Conservation (phyloP, 352 stramenopile genomes). For the Globisporangium perplexum region DNA sequence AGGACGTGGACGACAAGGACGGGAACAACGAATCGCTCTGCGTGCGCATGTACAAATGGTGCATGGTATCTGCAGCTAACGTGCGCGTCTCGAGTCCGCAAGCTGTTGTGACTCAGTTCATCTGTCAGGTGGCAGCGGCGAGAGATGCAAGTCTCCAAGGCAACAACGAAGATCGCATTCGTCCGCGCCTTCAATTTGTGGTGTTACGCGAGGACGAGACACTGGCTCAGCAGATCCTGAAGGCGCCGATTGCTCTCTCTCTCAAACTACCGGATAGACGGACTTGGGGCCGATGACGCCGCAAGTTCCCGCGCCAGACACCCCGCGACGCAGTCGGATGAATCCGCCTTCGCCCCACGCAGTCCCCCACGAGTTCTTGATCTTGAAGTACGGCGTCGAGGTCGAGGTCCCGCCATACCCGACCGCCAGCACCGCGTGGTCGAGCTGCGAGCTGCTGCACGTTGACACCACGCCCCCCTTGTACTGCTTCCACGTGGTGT, state of each 20-base stretch:
- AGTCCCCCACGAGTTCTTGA: constrained; percentile 97
- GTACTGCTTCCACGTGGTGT: constrained; percentile 98
- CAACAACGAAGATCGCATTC: no score
- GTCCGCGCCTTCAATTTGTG: no score
- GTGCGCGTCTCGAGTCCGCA: no score
- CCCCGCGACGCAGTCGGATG: constrained; percentile 90
- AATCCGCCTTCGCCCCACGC: constrained; percentile 92
- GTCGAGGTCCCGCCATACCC: constrained; percentile 80
- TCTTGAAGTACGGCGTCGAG: constrained; percentile 85
- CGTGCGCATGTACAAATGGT: constrained; percentile 83
- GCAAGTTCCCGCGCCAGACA: constrained; percentile 38
- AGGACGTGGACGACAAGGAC: constrained; percentile 92
- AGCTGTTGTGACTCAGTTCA: no score
- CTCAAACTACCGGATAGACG: constrained; percentile 47
- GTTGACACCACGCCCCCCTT: constrained; percentile 85
- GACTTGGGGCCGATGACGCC: constrained; percentile 50
- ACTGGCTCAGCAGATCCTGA: no score
- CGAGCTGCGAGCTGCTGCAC: constrained; percentile 85
- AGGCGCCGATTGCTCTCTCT: no score
- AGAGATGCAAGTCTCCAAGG: no score
- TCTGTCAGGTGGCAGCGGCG: no score
- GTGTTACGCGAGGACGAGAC: no score
- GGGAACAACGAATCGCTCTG: constrained; percentile 69
- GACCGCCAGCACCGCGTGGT: constrained; percentile 97
- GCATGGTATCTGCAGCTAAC: no score